These are phyloP conservation scores for Penicillium verrucosum DNA, from an alignment of 2,329 filamentous ascomycete species.

Conservation along the genomic window DNA sequence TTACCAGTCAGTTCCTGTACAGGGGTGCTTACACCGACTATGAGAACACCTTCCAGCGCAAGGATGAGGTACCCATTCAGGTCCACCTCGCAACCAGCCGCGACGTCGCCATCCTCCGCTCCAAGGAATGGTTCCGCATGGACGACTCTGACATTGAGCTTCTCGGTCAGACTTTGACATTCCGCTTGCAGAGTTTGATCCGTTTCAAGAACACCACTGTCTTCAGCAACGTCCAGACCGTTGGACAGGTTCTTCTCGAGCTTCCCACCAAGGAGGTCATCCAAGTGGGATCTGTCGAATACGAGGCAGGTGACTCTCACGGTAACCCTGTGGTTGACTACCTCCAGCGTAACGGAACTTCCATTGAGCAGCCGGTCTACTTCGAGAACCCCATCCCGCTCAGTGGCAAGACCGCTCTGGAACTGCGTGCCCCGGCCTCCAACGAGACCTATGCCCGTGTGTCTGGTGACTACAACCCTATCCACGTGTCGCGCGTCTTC, in stretches of 20 bases:
- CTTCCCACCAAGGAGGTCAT: conserved; percentile 96
- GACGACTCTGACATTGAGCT: conserved; percentile 83
- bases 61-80: conserved; percentile 92
- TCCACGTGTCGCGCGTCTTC: conserved; percentile 96
- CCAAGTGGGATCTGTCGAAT: conserved; percentile 95
- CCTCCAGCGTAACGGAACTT: conserved; percentile 82
- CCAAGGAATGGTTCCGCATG: conserved; percentile 96
- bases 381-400: conserved; percentile 97
- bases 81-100: conserved; percentile 81
- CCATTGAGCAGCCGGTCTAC: conserved; percentile 91
- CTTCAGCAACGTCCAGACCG: conserved; percentile 86
- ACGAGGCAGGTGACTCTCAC: conserved; percentile 84
- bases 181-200: conserved; percentile 88
- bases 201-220: conserved; percentile 93
- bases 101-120: conserved; percentile 89
- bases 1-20: conserved; percentile 97
- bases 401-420: conserved; percentile 83
- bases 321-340: conserved; percentile 98
- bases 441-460: conserved; percentile 98
- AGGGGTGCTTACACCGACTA: conserved; percentile 88
- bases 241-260: conserved; percentile 89
- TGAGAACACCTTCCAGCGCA: conserved; percentile 98
- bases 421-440: conserved; percentile 84
- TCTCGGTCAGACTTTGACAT: conserved; percentile 87
- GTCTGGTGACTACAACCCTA: conserved; percentile 97